Evolutionary conservation across 2,329 filamentous ascomycete species (phyloP).

Genomic region (Xenosphaeropsis pyriputrescens): DNA sequence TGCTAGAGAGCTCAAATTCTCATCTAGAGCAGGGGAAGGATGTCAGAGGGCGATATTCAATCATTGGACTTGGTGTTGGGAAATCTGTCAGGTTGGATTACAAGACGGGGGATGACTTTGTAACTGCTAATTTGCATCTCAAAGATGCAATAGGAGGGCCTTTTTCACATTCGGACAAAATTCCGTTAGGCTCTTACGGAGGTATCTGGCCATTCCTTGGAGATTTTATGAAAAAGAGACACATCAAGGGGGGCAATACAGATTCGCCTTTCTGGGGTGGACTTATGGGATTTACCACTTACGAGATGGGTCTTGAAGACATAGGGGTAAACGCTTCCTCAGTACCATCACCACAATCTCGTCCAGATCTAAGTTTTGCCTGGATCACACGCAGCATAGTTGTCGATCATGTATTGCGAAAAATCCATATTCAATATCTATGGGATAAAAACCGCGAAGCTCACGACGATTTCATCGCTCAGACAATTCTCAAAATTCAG

Average conservation of each 20-base stretch:
- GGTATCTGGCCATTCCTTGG: conserved; percentile 18
- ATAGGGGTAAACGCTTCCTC: conserved; percentile 24
- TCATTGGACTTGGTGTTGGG: conserved; percentile 52
- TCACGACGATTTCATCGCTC: conserved; percentile 26
- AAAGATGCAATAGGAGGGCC: neutral
- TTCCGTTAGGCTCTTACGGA: conserved; percentile 7
- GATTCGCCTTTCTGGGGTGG: conserved; percentile 54
- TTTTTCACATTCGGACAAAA: neutral
- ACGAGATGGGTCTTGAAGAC: conserved; percentile 47
- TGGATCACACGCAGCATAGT: conserved; percentile 52
- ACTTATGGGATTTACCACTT: conserved; percentile 52
- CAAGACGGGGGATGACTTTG: conserved; percentile 11
- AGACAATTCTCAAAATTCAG: conserved; percentile 15
- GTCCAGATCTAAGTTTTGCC: conserved; percentile 45
- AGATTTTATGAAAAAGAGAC: conserved; percentile 23
- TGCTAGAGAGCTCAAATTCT: conserved; percentile 46
- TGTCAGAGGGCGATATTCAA: conserved; percentile 52
- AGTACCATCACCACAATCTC: conserved; percentile 9
- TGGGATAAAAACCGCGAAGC: conserved; percentile 17
- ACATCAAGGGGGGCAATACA: conserved; percentile 17
- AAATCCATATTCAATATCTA: conserved; percentile 46
- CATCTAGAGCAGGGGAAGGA: conserved; percentile 27
- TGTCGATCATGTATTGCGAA: conserved; percentile 40
- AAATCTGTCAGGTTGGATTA: conserved; percentile 43
- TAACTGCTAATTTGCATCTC: neutral